phyloP scores from a whole-genome alignment of 495 filamentous ascomycete species.

The Penicillium alfredii region DNA sequence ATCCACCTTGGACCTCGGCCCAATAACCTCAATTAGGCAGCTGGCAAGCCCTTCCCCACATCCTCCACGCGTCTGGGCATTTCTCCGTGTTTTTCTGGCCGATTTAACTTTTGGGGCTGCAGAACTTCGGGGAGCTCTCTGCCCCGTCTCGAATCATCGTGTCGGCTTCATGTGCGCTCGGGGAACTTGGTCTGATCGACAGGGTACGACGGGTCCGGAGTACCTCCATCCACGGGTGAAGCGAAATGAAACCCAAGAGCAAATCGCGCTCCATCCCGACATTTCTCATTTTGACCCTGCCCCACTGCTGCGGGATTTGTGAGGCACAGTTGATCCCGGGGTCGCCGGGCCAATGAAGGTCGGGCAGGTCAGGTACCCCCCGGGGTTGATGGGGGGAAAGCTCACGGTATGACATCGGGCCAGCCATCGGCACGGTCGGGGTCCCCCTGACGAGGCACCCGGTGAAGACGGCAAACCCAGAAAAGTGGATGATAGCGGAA shows the following conservation, averaged over 20 bases:
- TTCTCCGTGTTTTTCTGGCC: too few species aligned
- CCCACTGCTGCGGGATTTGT: slow-evolving; percentile 3
- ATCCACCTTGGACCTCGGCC: slow-evolving; percentile 4
- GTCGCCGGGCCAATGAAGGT: slow-evolving; percentile 14
- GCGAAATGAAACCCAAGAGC: slow-evolving; percentile 11
- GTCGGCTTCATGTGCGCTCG: background rate
- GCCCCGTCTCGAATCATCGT: too few species aligned
- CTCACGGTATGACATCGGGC: too few species aligned
- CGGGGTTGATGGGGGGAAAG: too few species aligned
- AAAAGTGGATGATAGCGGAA: slow-evolving; percentile 3
- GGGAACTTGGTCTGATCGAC: slow-evolving; percentile 12
- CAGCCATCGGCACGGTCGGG: background rate
- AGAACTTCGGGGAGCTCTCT: too few species aligned
- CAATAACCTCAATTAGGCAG: slow-evolving; percentile 13
- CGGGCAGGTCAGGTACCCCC: too few species aligned
- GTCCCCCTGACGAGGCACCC: slow-evolving; percentile 2
- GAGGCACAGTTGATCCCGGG: slow-evolving; percentile 13
- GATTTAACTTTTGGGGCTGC: slow-evolving; percentile 1
- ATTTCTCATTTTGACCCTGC: background rate
- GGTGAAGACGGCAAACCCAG: slow-evolving; percentile 11
- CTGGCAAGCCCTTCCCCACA: slow-evolving; percentile 11
- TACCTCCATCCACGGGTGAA: slow-evolving; percentile 15
- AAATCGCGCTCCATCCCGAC: slow-evolving; percentile 13
- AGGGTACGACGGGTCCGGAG: slow-evolving; percentile 25
- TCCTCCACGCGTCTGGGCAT: background rate